Base-by-base conservation (phyloP, 2,329 filamentous ascomycete species). In the Peltaster fructicola region DNA sequence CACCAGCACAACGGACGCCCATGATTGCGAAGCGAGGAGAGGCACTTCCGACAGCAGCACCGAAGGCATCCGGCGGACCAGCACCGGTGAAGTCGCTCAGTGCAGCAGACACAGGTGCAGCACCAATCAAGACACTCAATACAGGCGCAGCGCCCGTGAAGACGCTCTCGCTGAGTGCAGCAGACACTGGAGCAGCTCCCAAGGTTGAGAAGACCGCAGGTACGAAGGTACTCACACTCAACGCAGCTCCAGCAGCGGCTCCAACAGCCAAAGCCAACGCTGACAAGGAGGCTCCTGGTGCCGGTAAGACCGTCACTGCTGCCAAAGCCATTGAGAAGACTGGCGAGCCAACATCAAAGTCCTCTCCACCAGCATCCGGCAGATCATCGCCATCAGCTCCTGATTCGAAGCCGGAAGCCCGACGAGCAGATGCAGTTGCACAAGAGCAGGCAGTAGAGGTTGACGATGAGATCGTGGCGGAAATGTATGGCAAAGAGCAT, bases 401-500 rank as follows among this genome's bases (percentile, higher is more conserved):
- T 11, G 66, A 81, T 27, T 45, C 47, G 9, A 61, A 61, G 25
- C 64, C 59, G 20, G 64, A 63, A 24, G 47, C 44, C 11, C 73
- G 78, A 34, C 76, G 82, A 34, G 72, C 66, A n/a, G 80, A 90
- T 49, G 72, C 78, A 17, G 77, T 98, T 30, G 67, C 76, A 33
- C 78, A 84, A 53, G 76, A 85, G 45, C 79, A 91, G 49, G 62
- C 67, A 56, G 51, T 75, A 53, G 53, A 82, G 66, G 59, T 88
- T 55, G 71, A 95, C 49, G 61, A 93, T 50, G 61, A 82, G 14
- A 85, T 81, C 0, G 59, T 98, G 32, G 80, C 82, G 52, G 85
- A 95, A 51, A 88, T 98, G 33, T 98, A 88, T 51, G 88, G 88
- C 49, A 93, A 95, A 54, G 82, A 76, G 48, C 71, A 76, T 41